phyloP scores from a whole-genome alignment of 306 rosid species.

The Arachis stenosperma region DNA sequence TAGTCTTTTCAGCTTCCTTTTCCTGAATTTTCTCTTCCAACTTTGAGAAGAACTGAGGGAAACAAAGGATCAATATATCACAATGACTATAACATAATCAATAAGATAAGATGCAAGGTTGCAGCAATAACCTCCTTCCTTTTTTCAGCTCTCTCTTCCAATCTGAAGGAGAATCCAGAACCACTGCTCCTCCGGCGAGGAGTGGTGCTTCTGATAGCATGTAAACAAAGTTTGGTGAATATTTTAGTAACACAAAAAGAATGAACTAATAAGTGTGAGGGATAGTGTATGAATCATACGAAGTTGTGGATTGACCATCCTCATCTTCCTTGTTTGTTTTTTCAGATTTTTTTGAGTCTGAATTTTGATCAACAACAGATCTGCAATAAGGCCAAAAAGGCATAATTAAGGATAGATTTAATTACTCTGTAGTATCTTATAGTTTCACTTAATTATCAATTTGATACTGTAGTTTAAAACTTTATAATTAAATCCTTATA shows the following conservation, averaged over 20 bases:
- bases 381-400: conserved; percentile 51
- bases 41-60: conserved; percentile 78
- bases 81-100: conserved; percentile 7
- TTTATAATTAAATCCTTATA: too few species aligned
- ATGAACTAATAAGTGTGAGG: conserved; percentile 4
- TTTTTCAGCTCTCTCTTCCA: conserved; percentile 95
- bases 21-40: conserved; percentile 94
- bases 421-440: too few species aligned
- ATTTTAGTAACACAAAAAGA: conserved; percentile 17
- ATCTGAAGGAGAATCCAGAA: conserved; percentile 74
- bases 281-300: conserved; percentile 61
- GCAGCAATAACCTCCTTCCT: conserved; percentile 75
- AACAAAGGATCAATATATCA: conserved; percentile 20
- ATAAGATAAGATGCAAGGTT: conserved; percentile 25
- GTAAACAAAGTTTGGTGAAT: conserved; percentile 23
- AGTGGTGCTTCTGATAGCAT: conserved; percentile 56
- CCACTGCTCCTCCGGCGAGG: conserved; percentile 58
- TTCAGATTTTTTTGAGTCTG: conserved; percentile 50
- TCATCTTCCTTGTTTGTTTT: conserved; percentile 64
- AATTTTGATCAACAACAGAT: conserved; percentile 56
- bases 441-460: too few species aligned
- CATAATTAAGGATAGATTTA: neutral
- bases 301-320: conserved; percentile 72
- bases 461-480: too few species aligned
- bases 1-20: conserved; percentile 82